Evolutionary conservation across 441 rosid genomes (phyloP), one percentile per base, ranked within the genome.

Genomic region (Brassica hybrid): DNA sequence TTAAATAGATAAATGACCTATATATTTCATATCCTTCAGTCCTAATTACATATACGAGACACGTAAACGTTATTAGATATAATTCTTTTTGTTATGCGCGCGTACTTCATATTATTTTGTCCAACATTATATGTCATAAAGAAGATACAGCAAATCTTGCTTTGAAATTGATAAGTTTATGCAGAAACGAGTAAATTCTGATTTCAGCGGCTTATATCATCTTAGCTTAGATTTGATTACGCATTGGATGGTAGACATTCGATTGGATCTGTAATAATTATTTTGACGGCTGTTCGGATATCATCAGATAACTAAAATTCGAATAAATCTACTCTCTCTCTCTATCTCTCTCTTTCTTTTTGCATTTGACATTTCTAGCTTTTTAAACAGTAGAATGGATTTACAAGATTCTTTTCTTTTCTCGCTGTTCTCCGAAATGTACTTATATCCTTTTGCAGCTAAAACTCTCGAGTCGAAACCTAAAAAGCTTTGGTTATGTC

Each of bases 131-230:
- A 65, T 18, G 10, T 48, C 65, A 23, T 36, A 65, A 72, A 66
- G 63, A 58, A 34, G 76, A 45, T 19, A 61, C 34, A 72, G 2
- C 69, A 78, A 34, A 72, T 59, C 68, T 65, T 65, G 21, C 25
- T 65, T 77, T 72, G 34, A 25, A 36, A 34, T 21, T 59, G 65
- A 78, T 78, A 72, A 59, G 65, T 60, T 72, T 21, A 12, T 61
- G 67, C 48, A 66, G 30, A 16, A 16, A 32, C 38, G 34, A 67
- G 56, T 59, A 78, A 72, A 72, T 60, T 78, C 73, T 50, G 18
- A 34, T 16, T 72, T 67, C 68, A 78, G 43, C 27, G 81, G 73
- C 56, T 62, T 67, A 38, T 68, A 73, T 10, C 30, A 62, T 52
- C 54, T 68, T 73, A 38, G 19, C 59, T 21, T 61, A 18, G 27